Percentiles rank a stretch among this genome's conserved stretches.
phyloP scores from a whole-genome alignment of 2,329 filamentous ascomycete genomes.

The Capronia epimyces region DNA sequence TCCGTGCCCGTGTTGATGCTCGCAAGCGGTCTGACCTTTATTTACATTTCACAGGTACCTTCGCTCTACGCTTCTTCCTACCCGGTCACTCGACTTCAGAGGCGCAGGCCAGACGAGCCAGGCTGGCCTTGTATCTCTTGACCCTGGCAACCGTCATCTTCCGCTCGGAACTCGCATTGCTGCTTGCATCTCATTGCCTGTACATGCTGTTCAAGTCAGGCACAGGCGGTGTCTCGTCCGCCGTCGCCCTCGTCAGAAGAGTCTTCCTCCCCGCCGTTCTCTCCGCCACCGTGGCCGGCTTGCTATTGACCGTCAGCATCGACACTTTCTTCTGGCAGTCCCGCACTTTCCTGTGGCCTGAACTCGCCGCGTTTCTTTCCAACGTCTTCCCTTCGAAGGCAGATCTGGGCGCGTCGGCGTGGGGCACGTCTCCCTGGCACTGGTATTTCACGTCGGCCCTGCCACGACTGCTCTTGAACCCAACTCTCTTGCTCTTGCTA shows the following conservation, averaged over 20 bases:
- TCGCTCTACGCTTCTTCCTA: constrained; percentile 46
- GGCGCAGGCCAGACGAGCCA: constrained; percentile 46
- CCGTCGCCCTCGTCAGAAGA: constrained; percentile 18
- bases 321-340: constrained; percentile 93
- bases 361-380: constrained; percentile 82
- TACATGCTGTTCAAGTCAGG: constrained; percentile 52
- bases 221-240: constrained; percentile 33
- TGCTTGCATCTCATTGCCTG: constrained; percentile 63
- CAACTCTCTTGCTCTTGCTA: constrained; percentile 45
- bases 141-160: constrained; percentile 79
- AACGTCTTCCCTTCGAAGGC: constrained; percentile 74
- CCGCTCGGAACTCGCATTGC: constrained; percentile 78
- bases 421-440: constrained; percentile 80
- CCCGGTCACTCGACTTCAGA: constrained; percentile 35
- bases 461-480: constrained; percentile 79
- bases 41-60: constrained; percentile 32
- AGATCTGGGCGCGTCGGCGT: constrained; percentile 58
- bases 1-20: too few species aligned
- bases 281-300: constrained; percentile 59
- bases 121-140: constrained; percentile 65
- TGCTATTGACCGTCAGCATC: constrained; percentile 64
- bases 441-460: constrained; percentile 80
- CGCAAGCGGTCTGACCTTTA: constrained; percentile 1
- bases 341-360: constrained; percentile 71
- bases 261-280: constrained; percentile 61